phyloP scores from a whole-genome alignment of 129 eudicot genomes.

The Escallonia herrerae region DNA sequence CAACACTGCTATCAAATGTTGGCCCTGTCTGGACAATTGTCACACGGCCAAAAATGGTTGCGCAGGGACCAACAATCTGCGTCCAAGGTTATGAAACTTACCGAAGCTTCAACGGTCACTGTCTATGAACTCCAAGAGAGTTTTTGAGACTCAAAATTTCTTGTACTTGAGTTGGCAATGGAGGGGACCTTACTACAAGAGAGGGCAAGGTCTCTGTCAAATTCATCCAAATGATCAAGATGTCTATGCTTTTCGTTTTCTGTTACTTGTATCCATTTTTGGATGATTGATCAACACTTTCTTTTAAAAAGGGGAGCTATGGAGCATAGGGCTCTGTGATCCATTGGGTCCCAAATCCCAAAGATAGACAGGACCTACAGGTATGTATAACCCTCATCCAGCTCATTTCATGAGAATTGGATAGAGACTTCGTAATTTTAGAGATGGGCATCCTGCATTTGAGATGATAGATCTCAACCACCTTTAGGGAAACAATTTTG shows the following conservation, averaged over 20 bases:
- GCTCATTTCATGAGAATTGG: no score
- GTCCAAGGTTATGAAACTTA: background rate
- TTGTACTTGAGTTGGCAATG: conserved; percentile 1
- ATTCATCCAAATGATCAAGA: no score
- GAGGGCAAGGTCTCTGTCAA: no score
- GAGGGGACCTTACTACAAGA: no score
- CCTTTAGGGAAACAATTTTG: no score
- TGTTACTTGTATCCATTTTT: background rate
- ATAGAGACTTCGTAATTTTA: no score
- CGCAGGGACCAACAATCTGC: background rate
- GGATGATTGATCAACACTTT: conserved; percentile 6
- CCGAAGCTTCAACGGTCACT: background rate
- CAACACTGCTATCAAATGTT: no score
- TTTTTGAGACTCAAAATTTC: conserved; percentile 6
- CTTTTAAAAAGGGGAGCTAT: background rate
- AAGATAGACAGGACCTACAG: conserved; percentile 2
- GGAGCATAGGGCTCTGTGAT: background rate
- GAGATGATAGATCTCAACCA: no score
- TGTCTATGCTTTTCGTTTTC: no score
- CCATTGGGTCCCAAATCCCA: background rate
- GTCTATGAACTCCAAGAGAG: conserved; percentile 1
- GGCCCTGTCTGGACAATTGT: conserved; percentile 2
- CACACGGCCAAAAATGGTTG: background rate
- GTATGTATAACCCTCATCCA: no score
- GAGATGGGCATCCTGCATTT: no score